phyloP scores from a whole-genome alignment of 2,329 filamentous ascomycete species.

The Eurotiales sp. region DNA sequence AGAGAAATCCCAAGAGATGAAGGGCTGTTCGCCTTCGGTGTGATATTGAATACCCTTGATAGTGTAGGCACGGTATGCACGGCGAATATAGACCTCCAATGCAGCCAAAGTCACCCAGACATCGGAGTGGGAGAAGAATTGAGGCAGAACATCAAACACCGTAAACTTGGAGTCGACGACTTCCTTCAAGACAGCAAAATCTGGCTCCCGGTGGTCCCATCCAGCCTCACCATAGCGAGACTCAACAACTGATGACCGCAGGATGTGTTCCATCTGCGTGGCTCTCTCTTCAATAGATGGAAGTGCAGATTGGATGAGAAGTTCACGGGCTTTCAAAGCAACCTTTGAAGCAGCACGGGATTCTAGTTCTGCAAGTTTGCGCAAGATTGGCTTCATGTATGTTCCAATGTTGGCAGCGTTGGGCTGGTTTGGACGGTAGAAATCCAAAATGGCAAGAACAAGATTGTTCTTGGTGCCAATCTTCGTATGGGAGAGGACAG shows the following conservation, averaged over 20 bases:
- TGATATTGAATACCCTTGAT: conserved; percentile 87
- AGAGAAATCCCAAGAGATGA: conserved; percentile 91
- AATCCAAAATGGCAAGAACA: conserved; percentile 82
- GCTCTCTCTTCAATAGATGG: conserved; percentile 94
- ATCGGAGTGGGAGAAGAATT: conserved; percentile 93
- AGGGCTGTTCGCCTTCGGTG: conserved; percentile 64
- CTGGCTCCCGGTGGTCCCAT: conserved; percentile 92
- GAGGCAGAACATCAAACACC: conserved; percentile 90
- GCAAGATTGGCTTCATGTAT: conserved; percentile 76
- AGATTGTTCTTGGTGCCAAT: conserved; percentile 93
- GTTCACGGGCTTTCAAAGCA: conserved; percentile 91
- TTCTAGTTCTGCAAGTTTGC: conserved; percentile 86
- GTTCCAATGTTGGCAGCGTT: conserved; percentile 84
- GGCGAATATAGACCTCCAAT: conserved; percentile 92
- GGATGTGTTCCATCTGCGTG: conserved; percentile 96
- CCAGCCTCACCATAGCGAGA: conserved; percentile 97
- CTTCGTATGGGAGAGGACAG: conserved; percentile 87
- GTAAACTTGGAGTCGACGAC: conserved; percentile 98
- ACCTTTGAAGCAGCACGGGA: conserved; percentile 87
- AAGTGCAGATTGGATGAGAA: conserved; percentile 94
- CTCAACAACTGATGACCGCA: conserved; percentile 91
- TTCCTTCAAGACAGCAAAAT: conserved; percentile 87
- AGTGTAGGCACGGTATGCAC: conserved; percentile 93
- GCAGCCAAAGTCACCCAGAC: conserved; percentile 91
- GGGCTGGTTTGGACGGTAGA: conserved; percentile 93